Conservation (phyloP, 2,329 filamentous ascomycete genomes). For the Thelonectria blattea region DNA sequence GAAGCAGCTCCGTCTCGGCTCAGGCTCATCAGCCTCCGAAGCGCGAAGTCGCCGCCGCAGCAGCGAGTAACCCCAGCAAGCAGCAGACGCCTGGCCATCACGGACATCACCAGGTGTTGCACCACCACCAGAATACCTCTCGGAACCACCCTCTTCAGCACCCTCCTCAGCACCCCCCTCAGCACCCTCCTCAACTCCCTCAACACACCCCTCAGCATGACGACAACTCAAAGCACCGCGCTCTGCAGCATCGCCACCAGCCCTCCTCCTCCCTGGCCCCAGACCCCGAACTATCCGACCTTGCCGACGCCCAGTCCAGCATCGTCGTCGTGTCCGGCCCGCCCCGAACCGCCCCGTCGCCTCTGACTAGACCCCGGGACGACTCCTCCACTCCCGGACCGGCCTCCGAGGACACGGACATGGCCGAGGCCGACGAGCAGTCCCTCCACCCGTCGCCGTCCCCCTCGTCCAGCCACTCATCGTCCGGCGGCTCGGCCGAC, state of each 20-base stretch:
- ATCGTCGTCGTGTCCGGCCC: constrained; percentile 19
- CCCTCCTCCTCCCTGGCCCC: background rate
- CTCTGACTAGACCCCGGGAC: constrained; percentile 18
- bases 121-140: too few relatives aligned
- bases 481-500: constrained; percentile 27
- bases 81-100: constrained; percentile 6
- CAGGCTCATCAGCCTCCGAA: constrained; percentile 9
- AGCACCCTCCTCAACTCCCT: too few relatives aligned
- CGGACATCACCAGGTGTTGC: constrained; percentile 7
- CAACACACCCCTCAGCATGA: too few relatives aligned
- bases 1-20: constrained; percentile 13
- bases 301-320: constrained; percentile 14
- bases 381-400: constrained; percentile 26
- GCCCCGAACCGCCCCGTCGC: constrained; percentile 13
- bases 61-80: constrained; percentile 10
- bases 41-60: constrained; percentile 6
- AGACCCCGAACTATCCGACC: constrained; percentile 16
- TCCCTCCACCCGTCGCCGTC: constrained; percentile 27
- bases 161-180: too few relatives aligned
- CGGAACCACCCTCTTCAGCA: too few relatives aligned
- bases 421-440: constrained; percentile 34
- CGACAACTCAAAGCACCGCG: too few relatives aligned
- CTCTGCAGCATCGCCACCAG: too few relatives aligned
- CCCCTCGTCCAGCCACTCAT: constrained; percentile 28
- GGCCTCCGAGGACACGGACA: constrained; percentile 32